Conservation (phyloP, 495 filamentous ascomycete species). For the Xylaria acuta region DNA sequence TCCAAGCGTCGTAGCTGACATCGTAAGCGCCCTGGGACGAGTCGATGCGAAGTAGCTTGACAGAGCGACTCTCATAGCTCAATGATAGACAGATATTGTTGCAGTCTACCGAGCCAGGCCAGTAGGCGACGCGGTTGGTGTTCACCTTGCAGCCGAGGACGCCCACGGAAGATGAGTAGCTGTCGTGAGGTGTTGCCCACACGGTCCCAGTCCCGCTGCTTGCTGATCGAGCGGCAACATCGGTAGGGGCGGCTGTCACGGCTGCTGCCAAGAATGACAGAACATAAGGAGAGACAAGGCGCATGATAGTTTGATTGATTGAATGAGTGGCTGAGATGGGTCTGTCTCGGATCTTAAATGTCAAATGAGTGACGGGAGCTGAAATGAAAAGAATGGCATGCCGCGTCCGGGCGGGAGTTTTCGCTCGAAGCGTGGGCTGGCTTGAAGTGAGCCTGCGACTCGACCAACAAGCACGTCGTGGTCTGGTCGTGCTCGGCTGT, state of each 20-base stretch:
- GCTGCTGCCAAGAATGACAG: slow-evolving; percentile 22
- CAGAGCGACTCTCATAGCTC: slow-evolving; percentile 47
- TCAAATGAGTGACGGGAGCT: slow-evolving; percentile 17
- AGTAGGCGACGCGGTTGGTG: slow-evolving; percentile 57
- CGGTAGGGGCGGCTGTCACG: not conserved
- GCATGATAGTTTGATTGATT: slow-evolving; percentile 7
- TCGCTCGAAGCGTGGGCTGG: slow-evolving; percentile 5
- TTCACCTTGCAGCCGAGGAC: slow-evolving; percentile 58
- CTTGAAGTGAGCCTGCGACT: slow-evolving; percentile 19
- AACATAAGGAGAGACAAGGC: slow-evolving; percentile 12
- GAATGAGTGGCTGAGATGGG: slow-evolving; percentile 23
- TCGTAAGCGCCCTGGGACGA: slow-evolving; percentile 56
- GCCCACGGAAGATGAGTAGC: slow-evolving; percentile 56
- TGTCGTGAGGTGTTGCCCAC: slow-evolving; percentile 58
- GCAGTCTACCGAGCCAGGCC: slow-evolving; percentile 55
- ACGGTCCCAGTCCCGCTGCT: slow-evolving; percentile 48
- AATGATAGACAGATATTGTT: slow-evolving; percentile 54
- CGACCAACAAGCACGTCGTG: slow-evolving; percentile 14
- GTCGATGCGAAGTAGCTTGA: slow-evolving; percentile 55
- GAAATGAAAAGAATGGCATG: slow-evolving; percentile 23
- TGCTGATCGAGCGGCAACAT: slow-evolving; percentile 11
- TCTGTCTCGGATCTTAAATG: not conserved
- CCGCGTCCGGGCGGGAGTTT: slow-evolving; percentile 4
- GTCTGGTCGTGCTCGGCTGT: slow-evolving; percentile 11
- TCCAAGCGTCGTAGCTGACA: slow-evolving; percentile 59